Evolutionary conservation across 2,329 filamentous ascomycete species (phyloP), one percentile per base, ranked within the genome.

Genomic region (Cercospora sp.): DNA sequence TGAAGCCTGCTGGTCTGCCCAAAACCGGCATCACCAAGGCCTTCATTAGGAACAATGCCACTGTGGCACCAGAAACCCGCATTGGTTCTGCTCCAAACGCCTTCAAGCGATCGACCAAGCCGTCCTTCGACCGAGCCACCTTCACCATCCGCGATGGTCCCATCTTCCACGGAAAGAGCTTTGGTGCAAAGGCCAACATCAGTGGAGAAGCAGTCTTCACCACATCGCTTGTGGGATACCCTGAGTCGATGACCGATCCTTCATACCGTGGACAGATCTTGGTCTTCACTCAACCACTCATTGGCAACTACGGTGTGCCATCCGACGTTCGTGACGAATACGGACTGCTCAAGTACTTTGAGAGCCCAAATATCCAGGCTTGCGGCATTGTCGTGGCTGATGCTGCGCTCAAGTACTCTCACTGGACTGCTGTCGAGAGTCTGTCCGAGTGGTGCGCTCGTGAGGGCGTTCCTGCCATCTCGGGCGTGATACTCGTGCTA

Each of bases 151-250:
- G 93, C 89, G 93, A 97, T 84, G 95, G 95, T 70, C 95, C 95
- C 55, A 90, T 98, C 78, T 98, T 97, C 85, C 92, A 93, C 76
- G 95, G 95, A 79, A 97, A 92, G 80, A 97, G 94, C 68, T 99
- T 98, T 77, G 95, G 95, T 77, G 95, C 95, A 78, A 95, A 96
- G 81, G 88, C 91, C 80, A 99, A 97, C 86, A 92, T 98, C 79
- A 97, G 94, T 71, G 95, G 95, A 75, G 95, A 99, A 85, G 95
- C 95, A 57, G 95, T 98, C 80, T 99, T 99, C 86, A 98, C 95
- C 71, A 98, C 95, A 69, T 97, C 94, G 26, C 89, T 98, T 66
- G 95, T 99, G 68, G 95, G 95, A 77, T 99, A 99, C 81, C 95
- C 95, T 74, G 95, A 99, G 85, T 97, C 88, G 57, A 84, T 90